These are phyloP conservation scores for Vachellia collinsii DNA, from an alignment of 306 rosid genomes.

Conservation along the genomic window DNA sequence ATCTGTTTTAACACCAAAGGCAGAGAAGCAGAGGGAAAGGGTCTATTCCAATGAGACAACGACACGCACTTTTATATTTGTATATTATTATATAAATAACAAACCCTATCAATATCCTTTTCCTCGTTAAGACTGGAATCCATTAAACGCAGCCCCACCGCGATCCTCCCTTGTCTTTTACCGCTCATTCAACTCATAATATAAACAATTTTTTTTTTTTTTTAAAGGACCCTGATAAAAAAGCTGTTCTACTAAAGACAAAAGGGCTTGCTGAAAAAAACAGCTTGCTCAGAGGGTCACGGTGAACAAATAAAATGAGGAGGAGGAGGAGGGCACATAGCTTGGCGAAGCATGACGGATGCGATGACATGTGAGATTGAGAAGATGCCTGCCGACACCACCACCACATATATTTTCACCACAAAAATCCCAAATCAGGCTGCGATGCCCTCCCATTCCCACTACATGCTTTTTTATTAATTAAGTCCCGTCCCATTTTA, in stretches of 20 bases:
- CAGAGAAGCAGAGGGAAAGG: neutral
- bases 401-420: neutral
- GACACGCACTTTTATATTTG: neutral
- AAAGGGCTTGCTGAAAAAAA: neutral
- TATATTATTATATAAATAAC: neutral
- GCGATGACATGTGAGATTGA: conserved; percentile 10
- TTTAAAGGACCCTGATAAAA: neutral
- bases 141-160: conserved; percentile 22
- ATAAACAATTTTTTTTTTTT: neutral
- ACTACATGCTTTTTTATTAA: neutral
- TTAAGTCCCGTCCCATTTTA: neutral
- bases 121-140: conserved; percentile 23
- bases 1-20: neutral
- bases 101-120: neutral
- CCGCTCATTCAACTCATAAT: neutral
- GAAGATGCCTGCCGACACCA: conserved; percentile 38
- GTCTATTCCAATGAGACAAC: conserved; percentile 45
- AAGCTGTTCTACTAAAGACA: neutral
- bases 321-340: neutral
- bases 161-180: conserved; percentile 6
- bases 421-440: neutral
- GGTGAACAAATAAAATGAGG: neutral
- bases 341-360: neutral
- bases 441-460: neutral
- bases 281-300: neutral